These are phyloP conservation scores for Melastoma candidum DNA, from an alignment of 441 rosid species.

Conservation along the genomic window DNA sequence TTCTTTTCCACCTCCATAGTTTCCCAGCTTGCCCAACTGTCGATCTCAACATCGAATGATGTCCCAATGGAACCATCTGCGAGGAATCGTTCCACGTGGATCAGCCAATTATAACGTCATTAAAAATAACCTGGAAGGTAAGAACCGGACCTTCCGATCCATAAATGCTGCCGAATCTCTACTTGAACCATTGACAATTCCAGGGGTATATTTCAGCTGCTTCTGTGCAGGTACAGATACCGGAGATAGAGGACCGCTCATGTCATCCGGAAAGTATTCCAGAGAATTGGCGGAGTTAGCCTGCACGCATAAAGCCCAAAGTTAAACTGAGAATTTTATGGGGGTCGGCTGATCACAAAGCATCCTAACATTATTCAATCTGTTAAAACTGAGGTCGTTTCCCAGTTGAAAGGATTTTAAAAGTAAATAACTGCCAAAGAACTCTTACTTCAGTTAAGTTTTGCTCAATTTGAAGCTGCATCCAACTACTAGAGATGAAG, in stretches of 20 bases:
- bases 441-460: too few relatives aligned
- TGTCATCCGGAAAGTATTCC: conserved; percentile 54
- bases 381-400: too few relatives aligned
- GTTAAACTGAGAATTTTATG: conserved; percentile 2
- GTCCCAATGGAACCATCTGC: conserved; percentile 92
- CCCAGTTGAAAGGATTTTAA: too few relatives aligned
- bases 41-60: conserved; percentile 55
- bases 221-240: conserved; percentile 80
- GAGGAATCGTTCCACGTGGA: conserved; percentile 6
- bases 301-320: conserved; percentile 29
- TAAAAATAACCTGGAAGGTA: neutral
- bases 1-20: conserved; percentile 99
- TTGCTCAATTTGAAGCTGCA: too few relatives aligned
- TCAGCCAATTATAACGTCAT: conserved; percentile 4
- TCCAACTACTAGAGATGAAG: too few relatives aligned
- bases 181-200: conserved; percentile 62
- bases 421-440: too few relatives aligned
- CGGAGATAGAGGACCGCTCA: conserved; percentile 52
- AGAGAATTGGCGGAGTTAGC: conserved; percentile 53
- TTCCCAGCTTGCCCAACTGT: conserved; percentile 70
- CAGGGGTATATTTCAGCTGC: conserved; percentile 85
- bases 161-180: conserved; percentile 55
- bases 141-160: conserved; percentile 28
- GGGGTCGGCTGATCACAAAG: neutral
- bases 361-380: too few relatives aligned